Conservation (phyloP, 768 basidiomycete genomes). For the Tricholoma terreum region DNA sequence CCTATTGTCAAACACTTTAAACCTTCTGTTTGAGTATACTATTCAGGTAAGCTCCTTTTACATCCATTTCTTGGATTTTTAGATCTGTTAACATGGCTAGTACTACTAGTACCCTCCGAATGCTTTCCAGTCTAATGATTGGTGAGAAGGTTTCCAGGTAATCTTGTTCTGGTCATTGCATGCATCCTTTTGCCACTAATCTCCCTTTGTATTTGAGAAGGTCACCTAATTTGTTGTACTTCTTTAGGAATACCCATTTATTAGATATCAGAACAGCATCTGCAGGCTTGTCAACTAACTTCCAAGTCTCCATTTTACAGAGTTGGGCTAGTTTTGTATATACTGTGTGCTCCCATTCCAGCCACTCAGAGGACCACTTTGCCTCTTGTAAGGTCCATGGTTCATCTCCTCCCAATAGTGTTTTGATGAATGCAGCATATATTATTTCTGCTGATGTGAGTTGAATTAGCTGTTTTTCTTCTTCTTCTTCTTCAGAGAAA, state of each 20-base stretch:
- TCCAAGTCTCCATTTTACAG: background rate
- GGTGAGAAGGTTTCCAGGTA: no score
- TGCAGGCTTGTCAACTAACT: no score
- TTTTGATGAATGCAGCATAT: background rate
- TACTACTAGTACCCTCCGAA: conserved; percentile 18
- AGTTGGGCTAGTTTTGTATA: background rate
- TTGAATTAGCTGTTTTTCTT: background rate
- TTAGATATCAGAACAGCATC: no score
- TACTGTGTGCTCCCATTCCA: no score
- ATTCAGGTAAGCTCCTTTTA: conserved; percentile 11
- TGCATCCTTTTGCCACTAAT: conserved; percentile 24
- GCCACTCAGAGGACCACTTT: no score
- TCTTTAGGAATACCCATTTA: no score
- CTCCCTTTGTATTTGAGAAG: no score
- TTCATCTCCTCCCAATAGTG: no score
- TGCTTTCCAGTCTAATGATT: conserved; percentile 6
- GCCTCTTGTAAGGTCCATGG: no score
- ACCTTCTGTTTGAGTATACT: conserved; percentile 18
- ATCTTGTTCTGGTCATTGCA: conserved; percentile 30
- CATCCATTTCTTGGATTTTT: conserved; percentile 6
- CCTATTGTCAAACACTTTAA: conserved; percentile 13
- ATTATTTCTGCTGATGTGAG: background rate
- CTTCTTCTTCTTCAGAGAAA: background rate
- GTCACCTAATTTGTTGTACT: no score
- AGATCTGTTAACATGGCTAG: conserved; percentile 14